Conservation (phyloP, 345 rosid species). For the Iberis pinnata region DNA sequence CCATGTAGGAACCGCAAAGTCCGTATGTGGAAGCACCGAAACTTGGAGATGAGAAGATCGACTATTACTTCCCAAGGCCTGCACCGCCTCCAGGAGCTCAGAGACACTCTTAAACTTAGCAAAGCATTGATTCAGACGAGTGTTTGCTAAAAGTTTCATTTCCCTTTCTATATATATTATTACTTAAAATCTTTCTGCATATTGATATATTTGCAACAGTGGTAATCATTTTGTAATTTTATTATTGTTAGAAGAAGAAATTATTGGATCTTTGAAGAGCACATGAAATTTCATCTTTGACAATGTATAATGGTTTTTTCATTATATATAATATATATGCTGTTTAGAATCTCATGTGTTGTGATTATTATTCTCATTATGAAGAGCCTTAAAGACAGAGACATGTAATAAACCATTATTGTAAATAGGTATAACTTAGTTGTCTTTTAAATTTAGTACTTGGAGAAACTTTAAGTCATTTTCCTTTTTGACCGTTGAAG, state of each 20-base stretch:
- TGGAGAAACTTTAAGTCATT: not conserved
- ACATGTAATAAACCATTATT: not conserved
- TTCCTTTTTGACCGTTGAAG: no score
- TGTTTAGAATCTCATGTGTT: constrained; percentile 19
- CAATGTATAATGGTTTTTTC: constrained; percentile 18
- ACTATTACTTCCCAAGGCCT: constrained; percentile 55
- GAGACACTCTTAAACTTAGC: constrained; percentile 40
- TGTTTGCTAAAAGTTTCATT: not conserved
- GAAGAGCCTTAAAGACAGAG: constrained; percentile 3
- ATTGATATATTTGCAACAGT: constrained; percentile 16
- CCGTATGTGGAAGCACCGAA: constrained; percentile 81
- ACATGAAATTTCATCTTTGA: constrained; percentile 27
- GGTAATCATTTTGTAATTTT: constrained; percentile 16
- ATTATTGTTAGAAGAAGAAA: constrained; percentile 16
- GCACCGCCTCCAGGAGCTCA: constrained; percentile 77
- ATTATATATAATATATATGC: not conserved
- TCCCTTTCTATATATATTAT: constrained; percentile 6
- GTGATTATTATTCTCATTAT: constrained; percentile 3
- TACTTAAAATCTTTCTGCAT: constrained; percentile 1
- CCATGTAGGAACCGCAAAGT: constrained; percentile 41
- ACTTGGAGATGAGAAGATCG: constrained; percentile 37
- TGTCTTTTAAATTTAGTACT: not conserved
- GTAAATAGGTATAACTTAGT: not conserved
- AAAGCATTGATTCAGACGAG: constrained; percentile 28
- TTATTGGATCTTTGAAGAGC: constrained; percentile 12